phyloP scores from a whole-genome alignment of 2,329 filamentous ascomycete species.

The Curvularia sp. region DNA sequence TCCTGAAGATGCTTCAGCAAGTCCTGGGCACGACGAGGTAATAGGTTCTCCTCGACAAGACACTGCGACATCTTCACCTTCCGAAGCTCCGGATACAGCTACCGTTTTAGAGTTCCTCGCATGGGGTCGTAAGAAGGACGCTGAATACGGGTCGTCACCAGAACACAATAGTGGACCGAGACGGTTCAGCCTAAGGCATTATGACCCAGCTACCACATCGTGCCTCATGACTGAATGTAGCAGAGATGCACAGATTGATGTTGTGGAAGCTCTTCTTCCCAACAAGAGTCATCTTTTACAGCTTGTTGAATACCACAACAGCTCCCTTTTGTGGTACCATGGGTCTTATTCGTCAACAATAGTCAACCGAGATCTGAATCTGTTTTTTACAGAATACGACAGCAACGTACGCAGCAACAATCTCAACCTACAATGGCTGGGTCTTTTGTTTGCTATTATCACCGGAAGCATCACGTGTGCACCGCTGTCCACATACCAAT shows the following conservation, averaged over 20 bases:
- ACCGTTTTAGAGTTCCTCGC: conserved; percentile 59
- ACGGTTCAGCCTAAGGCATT: conserved; percentile 3
- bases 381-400: conserved; percentile 35
- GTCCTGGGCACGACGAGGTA: conserved; percentile 21
- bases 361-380: conserved; percentile 5
- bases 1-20: conserved; percentile 5
- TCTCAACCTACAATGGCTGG: conserved; percentile 55
- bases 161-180: conserved; percentile 24
- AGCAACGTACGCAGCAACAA: conserved; percentile 45
- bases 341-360: conserved; percentile 44
- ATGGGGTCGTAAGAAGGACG: conserved; percentile 58
- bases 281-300: conserved; percentile 13
- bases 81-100: conserved; percentile 48
- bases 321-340: conserved; percentile 51
- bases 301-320: conserved; percentile 48
- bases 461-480: conserved; percentile 53
- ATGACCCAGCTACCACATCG: conserved; percentile 3
- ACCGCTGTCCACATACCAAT: conserved; percentile 32
- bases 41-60: background rate
- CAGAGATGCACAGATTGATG: conserved; percentile 30
- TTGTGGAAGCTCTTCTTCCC: conserved; percentile 46
- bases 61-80: background rate
- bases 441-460: conserved; percentile 54
- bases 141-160: conserved; percentile 19
- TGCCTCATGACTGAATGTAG: conserved; percentile 12